These are phyloP conservation scores for Ballota nigra DNA, from an alignment of 257 asterid species.

Conservation along the genomic window DNA sequence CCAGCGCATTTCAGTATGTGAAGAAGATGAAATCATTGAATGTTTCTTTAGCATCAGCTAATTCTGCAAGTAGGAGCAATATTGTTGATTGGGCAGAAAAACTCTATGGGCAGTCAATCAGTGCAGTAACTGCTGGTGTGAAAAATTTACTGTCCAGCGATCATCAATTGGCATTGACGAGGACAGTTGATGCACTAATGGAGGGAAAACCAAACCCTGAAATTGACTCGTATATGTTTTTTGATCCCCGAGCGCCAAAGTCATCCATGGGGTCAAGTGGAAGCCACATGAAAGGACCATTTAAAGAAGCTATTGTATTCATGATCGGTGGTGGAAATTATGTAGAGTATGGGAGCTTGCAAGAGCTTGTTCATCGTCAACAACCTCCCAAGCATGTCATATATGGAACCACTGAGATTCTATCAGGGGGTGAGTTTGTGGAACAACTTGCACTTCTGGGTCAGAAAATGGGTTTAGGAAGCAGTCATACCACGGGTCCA, in stretches of 20 bases:
- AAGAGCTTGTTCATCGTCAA: conserved; percentile 57
- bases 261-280: conserved; percentile 57
- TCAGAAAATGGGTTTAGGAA: conserved; percentile 82
- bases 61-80: conserved; percentile 83
- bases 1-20: conserved; percentile 89
- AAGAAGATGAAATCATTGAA: conserved; percentile 90
- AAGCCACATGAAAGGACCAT: conserved; percentile 87
- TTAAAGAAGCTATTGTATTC: conserved; percentile 91
- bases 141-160: conserved; percentile 82
- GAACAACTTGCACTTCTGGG: conserved; percentile 68
- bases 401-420: conserved; percentile 92
- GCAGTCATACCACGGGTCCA: neutral
- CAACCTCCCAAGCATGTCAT: conserved; percentile 75
- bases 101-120: conserved; percentile 73
- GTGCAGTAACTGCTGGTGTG: conserved; percentile 97
- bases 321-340: conserved; percentile 99
- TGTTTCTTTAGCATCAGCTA: conserved; percentile 80
- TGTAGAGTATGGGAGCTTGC: conserved; percentile 81
- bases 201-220: conserved; percentile 96
- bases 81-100: conserved; percentile 92
- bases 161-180: conserved; percentile 80
- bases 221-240: conserved; percentile 67
- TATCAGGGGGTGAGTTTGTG: conserved; percentile 86
- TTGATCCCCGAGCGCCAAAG: conserved; percentile 94
- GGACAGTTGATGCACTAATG: conserved; percentile 93